Percentiles rank a stretch among this genome's conserved stretches.
Conservation (phyloP, 148 eudicot species). For the Chenopodium quinoa region DNA sequence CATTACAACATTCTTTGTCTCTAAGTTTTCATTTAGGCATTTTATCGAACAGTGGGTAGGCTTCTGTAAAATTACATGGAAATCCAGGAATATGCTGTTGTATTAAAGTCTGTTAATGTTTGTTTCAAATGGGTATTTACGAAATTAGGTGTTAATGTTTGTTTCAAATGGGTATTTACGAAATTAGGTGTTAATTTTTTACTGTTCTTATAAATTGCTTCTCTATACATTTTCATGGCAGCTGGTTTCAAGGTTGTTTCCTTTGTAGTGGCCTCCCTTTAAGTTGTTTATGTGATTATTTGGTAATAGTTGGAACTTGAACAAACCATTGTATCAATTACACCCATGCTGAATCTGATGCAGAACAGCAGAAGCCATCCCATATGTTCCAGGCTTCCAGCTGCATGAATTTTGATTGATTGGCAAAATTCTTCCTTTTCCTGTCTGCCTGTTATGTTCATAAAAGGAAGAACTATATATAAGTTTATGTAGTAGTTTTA, state of each 20-base stretch:
- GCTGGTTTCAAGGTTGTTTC: neutral
- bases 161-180: conserved; percentile 2
- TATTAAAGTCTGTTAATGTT: neutral
- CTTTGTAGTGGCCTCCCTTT: neutral
- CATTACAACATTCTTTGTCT: neutral
- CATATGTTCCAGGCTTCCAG: too few species aligned
- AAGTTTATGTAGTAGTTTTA: neutral
- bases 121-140: neutral
- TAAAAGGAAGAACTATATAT: neutral
- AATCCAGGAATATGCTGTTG: neutral
- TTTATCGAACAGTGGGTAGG: conserved; percentile 40
- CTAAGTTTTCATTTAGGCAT: conserved; percentile 36
- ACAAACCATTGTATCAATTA: neutral
- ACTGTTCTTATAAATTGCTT: neutral
- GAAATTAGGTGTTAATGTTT: neutral
- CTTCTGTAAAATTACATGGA: neutral
- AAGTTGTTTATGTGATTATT: neutral
- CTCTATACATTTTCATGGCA: too few species aligned
- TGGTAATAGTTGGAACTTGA: neutral
- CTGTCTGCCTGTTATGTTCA: neutral
- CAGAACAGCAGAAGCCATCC: neutral
- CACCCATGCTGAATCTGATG: neutral
- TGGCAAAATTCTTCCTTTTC: neutral
- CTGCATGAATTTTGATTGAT: neutral
- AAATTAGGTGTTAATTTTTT: neutral